Evolutionary conservation across 2,329 filamentous ascomycete genomes (phyloP).

Genomic region (Fusarium sp.): DNA sequence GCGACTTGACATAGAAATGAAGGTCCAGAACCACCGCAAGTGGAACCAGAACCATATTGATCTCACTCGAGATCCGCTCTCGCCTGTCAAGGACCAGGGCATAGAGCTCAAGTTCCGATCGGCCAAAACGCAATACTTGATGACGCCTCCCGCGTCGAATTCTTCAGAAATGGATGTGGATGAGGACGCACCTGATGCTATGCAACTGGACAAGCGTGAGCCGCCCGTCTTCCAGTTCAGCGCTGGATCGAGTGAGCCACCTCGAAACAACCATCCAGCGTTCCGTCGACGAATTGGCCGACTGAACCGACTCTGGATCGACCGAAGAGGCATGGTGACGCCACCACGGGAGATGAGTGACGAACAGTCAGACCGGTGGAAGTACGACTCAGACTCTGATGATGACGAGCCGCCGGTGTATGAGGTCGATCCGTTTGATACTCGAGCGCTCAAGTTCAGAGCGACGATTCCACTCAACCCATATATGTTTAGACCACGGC

Average conservation of each 20-base stretch:
- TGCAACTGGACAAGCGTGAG: slow-evolving; percentile 51
- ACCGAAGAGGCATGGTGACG: slow-evolving; percentile 76
- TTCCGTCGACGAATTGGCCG: slow-evolving; percentile 89
- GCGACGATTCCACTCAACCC: slow-evolving; percentile 67
- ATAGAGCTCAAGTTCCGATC: slow-evolving; percentile 75
- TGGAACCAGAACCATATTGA: slow-evolving; percentile 95
- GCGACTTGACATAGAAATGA: slow-evolving; percentile 83
- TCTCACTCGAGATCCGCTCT: slow-evolving; percentile 86
- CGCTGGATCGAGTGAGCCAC: slow-evolving; percentile 55
- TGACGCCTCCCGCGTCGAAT: slow-evolving; percentile 72
- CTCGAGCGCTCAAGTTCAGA: slow-evolving; percentile 69
- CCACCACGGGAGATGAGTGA: slow-evolving; percentile 59
- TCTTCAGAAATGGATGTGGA: slow-evolving; percentile 70
- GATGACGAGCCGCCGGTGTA: slow-evolving; percentile 83
- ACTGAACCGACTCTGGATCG: slow-evolving; percentile 87
- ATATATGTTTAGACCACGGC: slow-evolving; percentile 55
- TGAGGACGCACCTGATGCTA: slow-evolving; percentile 59
- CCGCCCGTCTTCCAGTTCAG: slow-evolving; percentile 60
- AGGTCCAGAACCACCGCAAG: slow-evolving; percentile 87
- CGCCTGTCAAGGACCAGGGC: slow-evolving; percentile 76
- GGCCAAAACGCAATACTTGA: slow-evolving; percentile 77
- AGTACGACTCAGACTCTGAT: slow-evolving; percentile 89
- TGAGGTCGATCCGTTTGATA: slow-evolving; percentile 78
- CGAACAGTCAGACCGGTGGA: slow-evolving; percentile 76
- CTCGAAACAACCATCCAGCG: slow-evolving; percentile 65